A percentile compares a stretch with the other conserved stretches of the same genome.
These are phyloP conservation scores for Wickerhamiella kazuoi DNA, from an alignment of 805 yeast species.

Conservation along the genomic window DNA sequence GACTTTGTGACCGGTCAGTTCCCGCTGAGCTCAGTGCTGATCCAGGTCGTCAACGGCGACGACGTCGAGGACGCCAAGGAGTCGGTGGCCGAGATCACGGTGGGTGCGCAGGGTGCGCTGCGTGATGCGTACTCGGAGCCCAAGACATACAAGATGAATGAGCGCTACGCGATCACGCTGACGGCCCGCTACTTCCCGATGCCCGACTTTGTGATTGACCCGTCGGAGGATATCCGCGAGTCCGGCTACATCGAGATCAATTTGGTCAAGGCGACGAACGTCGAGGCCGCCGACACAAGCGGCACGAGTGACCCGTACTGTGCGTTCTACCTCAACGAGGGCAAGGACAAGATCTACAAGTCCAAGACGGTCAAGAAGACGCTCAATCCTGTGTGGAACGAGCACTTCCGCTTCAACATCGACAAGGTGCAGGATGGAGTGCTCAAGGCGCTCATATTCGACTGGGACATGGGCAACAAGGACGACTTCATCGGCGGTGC, in stretches of 20 bases:
- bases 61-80: constrained; percentile 5
- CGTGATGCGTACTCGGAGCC: constrained; percentile 12
- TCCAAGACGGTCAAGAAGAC: constrained; percentile 74
- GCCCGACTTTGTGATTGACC: constrained; percentile 38
- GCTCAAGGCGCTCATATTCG: constrained; percentile 37
- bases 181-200: constrained; percentile 61
- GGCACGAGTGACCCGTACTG: constrained; percentile 91
- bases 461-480: constrained; percentile 87
- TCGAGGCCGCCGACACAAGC: constrained; percentile 73
- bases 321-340: constrained; percentile 49
- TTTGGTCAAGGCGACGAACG: constrained; percentile 43
- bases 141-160: constrained; percentile 7
- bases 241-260: constrained; percentile 52
- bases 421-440: constrained; percentile 6
- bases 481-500: constrained; percentile 71
- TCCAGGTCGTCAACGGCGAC: constrained; percentile 13
- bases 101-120: constrained; percentile 27
- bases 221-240: constrained; percentile 55
- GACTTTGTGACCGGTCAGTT: constrained; percentile 17
- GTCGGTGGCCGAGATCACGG: constrained; percentile 26
- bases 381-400: constrained; percentile 80
- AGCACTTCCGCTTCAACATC: constrained; percentile 26
- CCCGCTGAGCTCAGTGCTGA: constrained; percentile 9
- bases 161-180: constrained; percentile 8
- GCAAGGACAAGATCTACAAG: constrained; percentile 38